These are phyloP conservation scores for Blastosporella zonata DNA, from an alignment of 1,284 basidiomycete species.

Conservation along the genomic window DNA sequence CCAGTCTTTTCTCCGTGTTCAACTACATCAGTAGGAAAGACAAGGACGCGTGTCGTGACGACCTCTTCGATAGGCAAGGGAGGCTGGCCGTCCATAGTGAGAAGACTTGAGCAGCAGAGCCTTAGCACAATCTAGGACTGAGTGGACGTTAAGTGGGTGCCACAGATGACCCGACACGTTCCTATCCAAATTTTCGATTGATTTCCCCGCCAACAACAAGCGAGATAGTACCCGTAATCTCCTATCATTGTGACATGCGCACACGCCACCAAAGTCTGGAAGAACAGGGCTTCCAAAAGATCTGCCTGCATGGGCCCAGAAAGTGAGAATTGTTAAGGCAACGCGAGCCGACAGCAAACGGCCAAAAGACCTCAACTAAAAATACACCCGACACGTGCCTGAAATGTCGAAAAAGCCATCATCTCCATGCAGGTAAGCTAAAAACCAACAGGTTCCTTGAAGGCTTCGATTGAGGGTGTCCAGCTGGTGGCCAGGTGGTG, in stretches of 20 bases:
- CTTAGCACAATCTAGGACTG: neutral
- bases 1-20: constrained; percentile 42
- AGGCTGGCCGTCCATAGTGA: constrained; percentile 13
- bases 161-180: neutral
- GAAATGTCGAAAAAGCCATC: constrained; percentile 5
- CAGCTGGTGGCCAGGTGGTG: no score
- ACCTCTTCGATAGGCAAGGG: constrained; percentile 24
- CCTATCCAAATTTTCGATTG: constrained; percentile 1
- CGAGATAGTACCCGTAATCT: constrained; percentile 7
- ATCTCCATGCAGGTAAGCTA: neutral
- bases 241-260: constrained; percentile 8
- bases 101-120: neutral
- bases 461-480: neutral
- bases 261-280: constrained; percentile 2
- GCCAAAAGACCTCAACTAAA: constrained; percentile 36
- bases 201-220: neutral
- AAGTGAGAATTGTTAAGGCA: constrained; percentile 5
- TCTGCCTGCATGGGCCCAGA: constrained; percentile 10
- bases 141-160: neutral
- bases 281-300: constrained; percentile 6
- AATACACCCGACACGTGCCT: constrained; percentile 6
- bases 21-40: constrained; percentile 43
- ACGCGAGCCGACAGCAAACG: constrained; percentile 28
- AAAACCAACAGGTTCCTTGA: constrained; percentile 1
- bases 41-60: constrained; percentile 36